Evolutionary conservation across 2,329 filamentous ascomycete genomes (phyloP).

Genomic region (Rhynchosporium graminicola): DNA sequence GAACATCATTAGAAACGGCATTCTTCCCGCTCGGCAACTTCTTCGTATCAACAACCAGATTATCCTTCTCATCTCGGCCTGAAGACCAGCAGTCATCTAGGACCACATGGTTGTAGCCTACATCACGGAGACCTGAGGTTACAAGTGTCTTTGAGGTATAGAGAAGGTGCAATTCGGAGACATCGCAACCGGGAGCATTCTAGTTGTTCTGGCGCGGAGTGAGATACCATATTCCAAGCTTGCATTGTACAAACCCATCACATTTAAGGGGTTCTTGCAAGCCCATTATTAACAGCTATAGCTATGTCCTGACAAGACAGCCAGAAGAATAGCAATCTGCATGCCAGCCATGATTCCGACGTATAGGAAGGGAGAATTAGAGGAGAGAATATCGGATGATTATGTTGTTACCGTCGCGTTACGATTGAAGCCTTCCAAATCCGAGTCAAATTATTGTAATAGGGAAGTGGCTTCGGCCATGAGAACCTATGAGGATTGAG

Average conservation of each 20-base stretch:
- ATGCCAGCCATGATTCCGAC: conserved; percentile 7
- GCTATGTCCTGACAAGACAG: conserved; percentile 9
- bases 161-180: conserved; percentile 50
- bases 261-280: conserved; percentile 43
- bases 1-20: conserved; percentile 44
- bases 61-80: conserved; percentile 40
- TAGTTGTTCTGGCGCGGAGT: conserved; percentile 39
- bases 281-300: conserved; percentile 40
- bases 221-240: background rate
- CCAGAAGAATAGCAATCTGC: background rate
- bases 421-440: background rate
- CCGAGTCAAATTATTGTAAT: background rate
- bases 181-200: conserved; percentile 54
- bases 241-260: conserved; percentile 41
- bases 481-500: background rate
- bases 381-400: background rate
- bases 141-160: conserved; percentile 49
- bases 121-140: conserved; percentile 49
- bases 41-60: conserved; percentile 41
- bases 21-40: conserved; percentile 47
- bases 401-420: background rate
- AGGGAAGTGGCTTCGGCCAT: conserved; percentile 10
- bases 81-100: conserved; percentile 52
- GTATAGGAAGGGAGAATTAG: background rate
- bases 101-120: conserved; percentile 57